Percentiles rank a stretch among this genome's conserved stretches.
These are phyloP conservation scores for Stenocarpella maydis DNA, from an alignment of 2,329 filamentous ascomycete genomes.

Conservation along the genomic window DNA sequence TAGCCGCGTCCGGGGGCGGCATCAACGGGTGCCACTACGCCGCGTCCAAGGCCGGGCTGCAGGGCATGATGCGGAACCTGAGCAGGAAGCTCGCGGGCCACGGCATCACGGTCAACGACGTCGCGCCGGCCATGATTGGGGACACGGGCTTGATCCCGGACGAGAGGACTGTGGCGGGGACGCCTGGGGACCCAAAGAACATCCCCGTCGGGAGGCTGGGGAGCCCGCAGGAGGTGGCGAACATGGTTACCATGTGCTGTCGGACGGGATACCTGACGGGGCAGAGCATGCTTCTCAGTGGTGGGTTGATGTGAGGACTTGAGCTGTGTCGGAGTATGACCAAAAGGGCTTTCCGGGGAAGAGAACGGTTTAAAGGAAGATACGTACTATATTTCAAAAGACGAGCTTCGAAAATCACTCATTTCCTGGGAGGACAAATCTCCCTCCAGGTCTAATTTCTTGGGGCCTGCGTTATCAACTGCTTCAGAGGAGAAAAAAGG, in stretches of 20 bases:
- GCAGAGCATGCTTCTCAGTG: slow-evolving; percentile 61
- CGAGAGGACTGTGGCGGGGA: slow-evolving; percentile 57
- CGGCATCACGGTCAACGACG: slow-evolving; percentile 72
- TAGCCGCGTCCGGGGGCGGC: slow-evolving; percentile 69
- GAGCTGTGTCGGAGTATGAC: not conserved
- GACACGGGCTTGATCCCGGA: slow-evolving; percentile 70
- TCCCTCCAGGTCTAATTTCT: not conserved
- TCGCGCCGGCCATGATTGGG: slow-evolving; percentile 75
- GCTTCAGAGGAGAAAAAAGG: too few relatives aligned
- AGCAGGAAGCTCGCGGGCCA: slow-evolving; percentile 64
- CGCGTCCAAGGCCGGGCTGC: slow-evolving; percentile 68
- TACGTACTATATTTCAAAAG: not conserved
- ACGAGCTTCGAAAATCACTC: not conserved
- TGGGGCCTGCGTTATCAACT: too few relatives aligned
- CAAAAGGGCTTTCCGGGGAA: not conserved
- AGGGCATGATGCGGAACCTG: slow-evolving; percentile 72
- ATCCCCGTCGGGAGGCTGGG: slow-evolving; percentile 68
- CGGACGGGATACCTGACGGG: slow-evolving; percentile 68
- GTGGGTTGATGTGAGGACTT: slow-evolving; percentile 54
- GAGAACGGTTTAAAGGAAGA: not conserved
- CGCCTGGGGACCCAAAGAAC: slow-evolving; percentile 65
- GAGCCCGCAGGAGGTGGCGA: slow-evolving; percentile 66
- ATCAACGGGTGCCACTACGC: slow-evolving; percentile 70
- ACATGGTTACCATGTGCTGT: slow-evolving; percentile 67
- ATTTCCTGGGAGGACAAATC: not conserved